Percentiles rank a stretch among this genome's conserved stretches.
These are phyloP conservation scores for Sarocladiaceae sp. DNA, from an alignment of 2,329 filamentous ascomycete species.

Conservation along the genomic window DNA sequence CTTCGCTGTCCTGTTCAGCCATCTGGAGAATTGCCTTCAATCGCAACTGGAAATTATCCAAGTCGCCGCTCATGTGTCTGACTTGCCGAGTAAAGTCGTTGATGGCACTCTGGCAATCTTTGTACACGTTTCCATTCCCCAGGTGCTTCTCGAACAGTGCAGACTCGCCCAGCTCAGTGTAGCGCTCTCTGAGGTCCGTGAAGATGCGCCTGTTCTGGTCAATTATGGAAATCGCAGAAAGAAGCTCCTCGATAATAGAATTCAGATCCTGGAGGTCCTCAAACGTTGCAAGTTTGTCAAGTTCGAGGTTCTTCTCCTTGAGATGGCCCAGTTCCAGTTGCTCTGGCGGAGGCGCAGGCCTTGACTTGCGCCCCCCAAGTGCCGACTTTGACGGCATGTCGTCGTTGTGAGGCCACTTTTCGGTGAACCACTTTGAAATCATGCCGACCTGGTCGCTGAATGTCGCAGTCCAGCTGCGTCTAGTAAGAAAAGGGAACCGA, in stretches of 20 bases:
- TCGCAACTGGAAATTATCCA: neutral
- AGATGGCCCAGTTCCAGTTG: neutral
- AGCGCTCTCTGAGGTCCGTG: neutral
- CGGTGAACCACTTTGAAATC: neutral
- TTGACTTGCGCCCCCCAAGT: neutral
- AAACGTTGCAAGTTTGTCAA: neutral
- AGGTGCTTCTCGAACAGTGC: neutral
- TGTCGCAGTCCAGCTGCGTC: neutral
- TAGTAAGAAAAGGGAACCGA: neutral
- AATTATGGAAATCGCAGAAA: neutral
- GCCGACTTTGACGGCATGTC: neutral
- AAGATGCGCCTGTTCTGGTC: slow-evolving; percentile 1
- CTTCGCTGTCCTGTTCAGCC: neutral
- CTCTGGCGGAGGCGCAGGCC: neutral
- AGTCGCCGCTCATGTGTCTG: neutral
- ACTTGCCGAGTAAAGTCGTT: neutral
- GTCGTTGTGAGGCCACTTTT: neutral
- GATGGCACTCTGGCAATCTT: neutral
- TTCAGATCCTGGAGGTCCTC: neutral
- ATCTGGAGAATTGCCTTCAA: neutral
- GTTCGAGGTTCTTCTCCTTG: neutral
- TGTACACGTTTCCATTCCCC: neutral
- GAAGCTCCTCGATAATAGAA: neutral
- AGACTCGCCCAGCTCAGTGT: neutral
- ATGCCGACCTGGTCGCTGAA: neutral